A percentile compares a stretch with the other conserved stretches of the same genome.
These are phyloP conservation scores for Mycena crocata DNA, from an alignment of 768 basidiomycete genomes.

Conservation along the genomic window DNA sequence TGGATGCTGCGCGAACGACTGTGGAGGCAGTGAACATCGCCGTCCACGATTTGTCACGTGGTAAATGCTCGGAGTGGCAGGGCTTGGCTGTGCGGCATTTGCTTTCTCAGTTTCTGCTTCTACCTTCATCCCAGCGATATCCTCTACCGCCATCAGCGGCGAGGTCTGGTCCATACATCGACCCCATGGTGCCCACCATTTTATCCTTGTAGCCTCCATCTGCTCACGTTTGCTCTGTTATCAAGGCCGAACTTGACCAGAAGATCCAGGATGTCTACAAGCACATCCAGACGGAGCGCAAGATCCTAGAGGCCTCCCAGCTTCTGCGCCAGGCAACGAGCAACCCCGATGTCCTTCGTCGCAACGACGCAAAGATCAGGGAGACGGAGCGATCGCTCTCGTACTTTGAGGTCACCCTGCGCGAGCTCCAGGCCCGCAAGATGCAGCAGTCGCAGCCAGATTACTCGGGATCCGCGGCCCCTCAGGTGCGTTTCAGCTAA, in stretches of 20 bases:
- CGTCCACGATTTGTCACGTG: background rate
- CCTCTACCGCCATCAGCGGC: conserved; percentile 25
- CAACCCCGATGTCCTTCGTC: conserved; percentile 87
- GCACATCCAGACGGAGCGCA: conserved; percentile 92
- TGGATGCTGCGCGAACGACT: conserved; percentile 54
- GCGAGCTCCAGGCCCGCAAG: conserved; percentile 85
- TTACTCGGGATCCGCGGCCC: conserved; percentile 59
- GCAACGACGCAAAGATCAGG: conserved; percentile 86
- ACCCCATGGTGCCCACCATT: conserved; percentile 35
- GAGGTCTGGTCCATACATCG: conserved; percentile 24
- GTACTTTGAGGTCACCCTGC: conserved; percentile 89
- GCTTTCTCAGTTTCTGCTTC: background rate
- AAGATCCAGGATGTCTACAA: conserved; percentile 93
- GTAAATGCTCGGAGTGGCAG: background rate
- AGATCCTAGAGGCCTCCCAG: conserved; percentile 88
- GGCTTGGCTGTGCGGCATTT: conserved; percentile 9
- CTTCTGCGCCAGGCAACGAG: conserved; percentile 83
- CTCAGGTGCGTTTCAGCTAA: conserved; percentile 50
- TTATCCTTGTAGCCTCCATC: conserved; percentile 7
- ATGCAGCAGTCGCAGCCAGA: conserved; percentile 66
- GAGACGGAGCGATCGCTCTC: conserved; percentile 86
- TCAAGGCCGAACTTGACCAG: conserved; percentile 82
- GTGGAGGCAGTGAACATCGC: conserved; percentile 11
- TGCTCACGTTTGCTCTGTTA: conserved; percentile 24
- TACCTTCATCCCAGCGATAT: conserved; percentile 14